These are phyloP conservation scores for Phialophora tarda DNA, from an alignment of 2,329 filamentous ascomycete genomes.

Conservation along the genomic window DNA sequence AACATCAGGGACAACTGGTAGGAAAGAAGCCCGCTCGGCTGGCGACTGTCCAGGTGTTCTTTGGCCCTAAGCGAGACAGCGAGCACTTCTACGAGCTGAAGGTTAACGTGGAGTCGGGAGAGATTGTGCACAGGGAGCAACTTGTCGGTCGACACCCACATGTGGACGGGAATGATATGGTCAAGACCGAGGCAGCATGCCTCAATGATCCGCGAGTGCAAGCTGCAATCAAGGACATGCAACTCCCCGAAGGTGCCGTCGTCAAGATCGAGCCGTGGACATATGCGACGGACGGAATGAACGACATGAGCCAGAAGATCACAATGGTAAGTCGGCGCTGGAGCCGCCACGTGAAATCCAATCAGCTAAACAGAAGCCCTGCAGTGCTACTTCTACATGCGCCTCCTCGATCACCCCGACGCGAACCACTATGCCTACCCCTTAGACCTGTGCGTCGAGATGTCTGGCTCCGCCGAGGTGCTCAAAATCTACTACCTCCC, in stretches of 20 bases:
- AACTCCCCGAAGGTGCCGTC: constrained; percentile 53
- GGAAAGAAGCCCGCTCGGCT: constrained; percentile 44
- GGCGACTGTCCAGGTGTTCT: constrained; percentile 46
- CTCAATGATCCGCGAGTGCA: constrained; percentile 52
- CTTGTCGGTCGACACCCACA: constrained; percentile 54
- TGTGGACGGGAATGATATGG: constrained; percentile 57
- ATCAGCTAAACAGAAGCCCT: background rate
- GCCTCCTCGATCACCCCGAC: constrained; percentile 51
- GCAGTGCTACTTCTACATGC: constrained; percentile 50
- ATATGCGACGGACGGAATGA: constrained; percentile 61
- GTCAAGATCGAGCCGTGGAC: constrained; percentile 62
- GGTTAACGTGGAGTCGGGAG: constrained; percentile 39
- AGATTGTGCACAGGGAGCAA: constrained; percentile 42
- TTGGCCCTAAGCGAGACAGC: constrained; percentile 44
- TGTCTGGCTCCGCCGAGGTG: constrained; percentile 57
- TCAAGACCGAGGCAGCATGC: constrained; percentile 56
- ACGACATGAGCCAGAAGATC: constrained; percentile 56
- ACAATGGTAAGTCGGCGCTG: constrained; percentile 52
- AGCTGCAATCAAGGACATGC: constrained; percentile 50
- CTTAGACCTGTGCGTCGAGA: constrained; percentile 59
- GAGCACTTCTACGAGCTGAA: constrained; percentile 46
- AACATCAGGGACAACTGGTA: constrained; percentile 40
- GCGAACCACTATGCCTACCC: constrained; percentile 66
- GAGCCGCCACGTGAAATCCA: background rate
- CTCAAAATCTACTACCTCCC: constrained; percentile 59